Percentiles rank a stretch among this genome's conserved stretches.
Conservation (phyloP, 1,284 basidiomycete species). For the Malassezia brasiliensis region DNA sequence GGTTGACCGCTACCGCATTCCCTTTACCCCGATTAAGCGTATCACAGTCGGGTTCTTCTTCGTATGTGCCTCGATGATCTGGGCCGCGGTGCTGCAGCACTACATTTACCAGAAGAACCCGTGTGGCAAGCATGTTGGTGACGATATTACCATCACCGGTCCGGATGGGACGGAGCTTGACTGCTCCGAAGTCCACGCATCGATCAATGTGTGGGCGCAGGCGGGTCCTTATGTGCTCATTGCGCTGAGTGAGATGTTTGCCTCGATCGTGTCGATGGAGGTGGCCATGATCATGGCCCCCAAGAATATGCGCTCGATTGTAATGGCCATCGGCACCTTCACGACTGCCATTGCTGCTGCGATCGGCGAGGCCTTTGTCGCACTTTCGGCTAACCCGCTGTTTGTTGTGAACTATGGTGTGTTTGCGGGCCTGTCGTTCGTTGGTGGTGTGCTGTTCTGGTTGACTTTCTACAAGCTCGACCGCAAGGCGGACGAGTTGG, state of each 20-base stretch:
- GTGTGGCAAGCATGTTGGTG: constrained; percentile 50
- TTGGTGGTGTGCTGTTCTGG: constrained; percentile 58
- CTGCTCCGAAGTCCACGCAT: constrained; percentile 13
- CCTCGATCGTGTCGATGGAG: constrained; percentile 67
- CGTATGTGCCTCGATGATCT: constrained; percentile 55
- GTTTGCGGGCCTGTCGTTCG: constrained; percentile 53
- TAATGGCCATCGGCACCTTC: constrained; percentile 56
- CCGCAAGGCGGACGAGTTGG: constrained; percentile 10
- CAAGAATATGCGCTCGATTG: constrained; percentile 49
- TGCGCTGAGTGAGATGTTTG: constrained; percentile 59
- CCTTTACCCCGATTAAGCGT: constrained; percentile 55
- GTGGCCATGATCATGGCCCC: constrained; percentile 69
- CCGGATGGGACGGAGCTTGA: constrained; percentile 7
- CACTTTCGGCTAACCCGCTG: constrained; percentile 53
- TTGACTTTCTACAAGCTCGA: constrained; percentile 11
- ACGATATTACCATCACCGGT: constrained; percentile 24
- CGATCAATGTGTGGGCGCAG: constrained; percentile 49
- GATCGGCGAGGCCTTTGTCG: constrained; percentile 56
- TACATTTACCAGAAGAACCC: constrained; percentile 55
- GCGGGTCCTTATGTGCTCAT: constrained; percentile 51
- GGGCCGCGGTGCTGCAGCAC: constrained; percentile 57
- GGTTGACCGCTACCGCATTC: constrained; percentile 59
- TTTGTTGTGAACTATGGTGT: constrained; percentile 54
- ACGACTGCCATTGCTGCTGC: constrained; percentile 56
- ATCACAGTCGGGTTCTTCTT: constrained; percentile 63